Evolutionary conservation across 805 yeast genomes (phyloP), one percentile per base, ranked within the genome.

Genomic region (Candida anglica): DNA sequence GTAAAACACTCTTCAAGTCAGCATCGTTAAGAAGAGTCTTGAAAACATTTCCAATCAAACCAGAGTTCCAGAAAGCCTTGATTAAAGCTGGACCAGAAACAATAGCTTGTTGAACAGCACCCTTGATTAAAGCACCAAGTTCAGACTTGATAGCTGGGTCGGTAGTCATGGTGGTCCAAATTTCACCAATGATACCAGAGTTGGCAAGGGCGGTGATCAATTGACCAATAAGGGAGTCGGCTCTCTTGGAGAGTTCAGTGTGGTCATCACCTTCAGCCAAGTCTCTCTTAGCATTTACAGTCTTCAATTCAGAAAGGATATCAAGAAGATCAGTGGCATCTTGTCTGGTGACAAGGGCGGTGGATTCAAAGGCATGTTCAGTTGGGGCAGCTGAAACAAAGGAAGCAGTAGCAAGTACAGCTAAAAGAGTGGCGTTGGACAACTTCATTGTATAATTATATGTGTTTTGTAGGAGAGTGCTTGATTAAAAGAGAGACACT

Each of bases 1-100:
- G 46, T 18, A 66, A 48, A 20, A 67, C 62, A 30, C 44, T 30
- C 40, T 53, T 55, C 50, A 66, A 64, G 25, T 49, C 52, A 19
- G 49, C 3, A 48, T 60, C 63, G 45, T 63, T 55, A 29, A 54
- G 35, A 30, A 66, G 38, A 33, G 45, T 50, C 36, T 41, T 42
- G 50, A 63, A 60, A 31, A 65, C 40, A 19, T 50, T 53, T 33
- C 52, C 50, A 34, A 66, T 37, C 39, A 64, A 58, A 38, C 70
- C 70, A 21, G 71, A 64, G 45, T 63, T 49, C 60, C 56, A 65
- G 40, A 66, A 41, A 33, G 70, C 70, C 34, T 52, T 47, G 39
- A 66, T 44, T 48, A 66, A 63, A 26, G 65, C 52, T 32, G 70
- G 68, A 33, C 65, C 73, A 34, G 64, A 55, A 26, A 57, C 58